phyloP scores from a whole-genome alignment of 2,329 filamentous ascomycete species.

The Volutella citrinella region DNA sequence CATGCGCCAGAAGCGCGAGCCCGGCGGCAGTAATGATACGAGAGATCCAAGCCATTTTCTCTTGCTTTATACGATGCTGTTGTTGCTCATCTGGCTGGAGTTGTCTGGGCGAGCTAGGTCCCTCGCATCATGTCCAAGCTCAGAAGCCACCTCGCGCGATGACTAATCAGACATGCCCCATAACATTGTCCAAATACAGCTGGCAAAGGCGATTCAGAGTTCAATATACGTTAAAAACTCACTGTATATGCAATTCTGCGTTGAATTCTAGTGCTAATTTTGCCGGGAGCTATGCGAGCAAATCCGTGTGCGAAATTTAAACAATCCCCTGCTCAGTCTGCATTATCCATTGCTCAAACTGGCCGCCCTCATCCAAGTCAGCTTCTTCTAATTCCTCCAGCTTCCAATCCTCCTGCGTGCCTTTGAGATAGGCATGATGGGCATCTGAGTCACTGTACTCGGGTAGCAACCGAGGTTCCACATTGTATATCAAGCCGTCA shows the following conservation, averaged over 20 bases:
- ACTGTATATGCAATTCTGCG: constrained; percentile 10
- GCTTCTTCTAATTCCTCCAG: constrained; percentile 31
- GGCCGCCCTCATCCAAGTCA: constrained; percentile 26
- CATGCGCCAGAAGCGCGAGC: constrained; percentile 76
- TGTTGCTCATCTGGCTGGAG: too few relatives aligned
- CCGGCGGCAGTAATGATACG: constrained; percentile 71
- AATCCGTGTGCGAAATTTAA: too few relatives aligned
- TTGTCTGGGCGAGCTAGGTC: too few relatives aligned
- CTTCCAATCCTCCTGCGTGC: constrained; percentile 33
- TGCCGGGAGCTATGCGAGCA: constrained; percentile 1
- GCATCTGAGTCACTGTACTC: constrained; percentile 13
- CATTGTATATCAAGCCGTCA: constrained; percentile 11
- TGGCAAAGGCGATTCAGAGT: too few relatives aligned
- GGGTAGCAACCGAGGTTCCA: constrained; percentile 5
- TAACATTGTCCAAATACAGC: too few relatives aligned
- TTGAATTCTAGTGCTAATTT: constrained; percentile 3
- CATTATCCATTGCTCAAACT: constrained; percentile 32
- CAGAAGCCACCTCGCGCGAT: too few relatives aligned
- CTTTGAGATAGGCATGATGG: constrained; percentile 30
- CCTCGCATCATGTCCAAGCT: too few relatives aligned
- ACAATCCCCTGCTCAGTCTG: constrained; percentile 23
- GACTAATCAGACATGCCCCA: too few relatives aligned
- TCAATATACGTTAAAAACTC: too few relatives aligned
- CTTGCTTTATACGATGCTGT: too few relatives aligned
- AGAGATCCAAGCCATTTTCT: constrained; percentile 68